Evolutionary conservation across 208 protist species (phyloP).

Genomic region (Trypanosoma avium): DNA sequence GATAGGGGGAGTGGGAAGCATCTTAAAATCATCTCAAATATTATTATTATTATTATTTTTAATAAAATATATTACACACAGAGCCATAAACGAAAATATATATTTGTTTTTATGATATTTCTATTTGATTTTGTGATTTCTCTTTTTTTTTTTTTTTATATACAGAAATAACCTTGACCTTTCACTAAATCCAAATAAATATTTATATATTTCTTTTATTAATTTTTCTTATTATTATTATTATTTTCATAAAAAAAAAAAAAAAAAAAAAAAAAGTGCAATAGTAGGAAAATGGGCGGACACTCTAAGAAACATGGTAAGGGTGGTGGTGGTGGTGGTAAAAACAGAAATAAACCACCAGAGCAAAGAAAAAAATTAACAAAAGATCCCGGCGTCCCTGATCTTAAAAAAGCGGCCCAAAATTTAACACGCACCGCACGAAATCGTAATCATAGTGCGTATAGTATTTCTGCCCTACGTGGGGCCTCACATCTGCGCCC

Average conservation of each 20-base stretch:
- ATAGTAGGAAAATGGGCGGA: constrained; percentile 81
- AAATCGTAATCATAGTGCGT: constrained; percentile 63
- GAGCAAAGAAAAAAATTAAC: constrained; percentile 52
- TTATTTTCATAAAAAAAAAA: no score
- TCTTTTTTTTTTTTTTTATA: no score
- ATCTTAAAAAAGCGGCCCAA: constrained; percentile 64
- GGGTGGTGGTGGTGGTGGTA: constrained; percentile 58
- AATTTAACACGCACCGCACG: constrained; percentile 64
- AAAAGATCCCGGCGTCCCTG: constrained; percentile 80
- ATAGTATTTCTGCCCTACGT: constrained; percentile 54
- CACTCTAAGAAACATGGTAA: constrained; percentile 87
- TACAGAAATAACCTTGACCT: no score
- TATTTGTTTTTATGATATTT: no score
- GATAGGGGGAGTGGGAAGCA: no score
- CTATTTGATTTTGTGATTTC: no score
- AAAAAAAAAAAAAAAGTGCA: no score
- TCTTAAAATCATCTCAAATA: no score
- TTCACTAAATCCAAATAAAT: no score
- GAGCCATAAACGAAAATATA: no score
- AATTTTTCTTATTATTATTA: constrained; percentile 18
- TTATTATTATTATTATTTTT: no score
- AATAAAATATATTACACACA: no score
- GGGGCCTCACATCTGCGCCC: constrained; percentile 12
- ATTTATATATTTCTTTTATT: constrained; percentile 11
- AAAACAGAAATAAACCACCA: constrained; percentile 33